Evolutionary conservation across 306 rosid species (phyloP).

Genomic region (Oxytropis ochrocephala): DNA sequence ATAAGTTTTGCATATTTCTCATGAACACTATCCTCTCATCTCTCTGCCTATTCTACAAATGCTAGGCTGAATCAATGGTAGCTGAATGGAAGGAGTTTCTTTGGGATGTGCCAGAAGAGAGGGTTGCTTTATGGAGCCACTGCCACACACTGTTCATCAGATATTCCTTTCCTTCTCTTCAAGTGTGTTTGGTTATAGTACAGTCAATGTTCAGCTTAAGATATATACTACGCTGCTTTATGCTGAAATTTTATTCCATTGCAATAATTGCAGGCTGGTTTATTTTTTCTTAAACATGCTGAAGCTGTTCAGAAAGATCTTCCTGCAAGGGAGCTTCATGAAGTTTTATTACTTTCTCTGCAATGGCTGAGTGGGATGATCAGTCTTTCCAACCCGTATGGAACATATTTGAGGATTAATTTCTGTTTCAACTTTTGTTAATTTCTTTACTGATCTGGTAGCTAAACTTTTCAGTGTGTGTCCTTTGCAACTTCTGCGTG

Average conservation of each 20-base stretch:
- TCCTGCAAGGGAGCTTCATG: slow-evolving; percentile 96
- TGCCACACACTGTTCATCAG: slow-evolving; percentile 87
- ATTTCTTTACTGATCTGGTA: slow-evolving; percentile 29
- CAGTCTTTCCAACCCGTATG: slow-evolving; percentile 75
- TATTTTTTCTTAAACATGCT: slow-evolving; percentile 92
- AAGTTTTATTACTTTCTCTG: slow-evolving; percentile 74
- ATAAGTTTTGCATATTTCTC: slow-evolving; percentile 10
- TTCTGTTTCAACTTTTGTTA: slow-evolving; percentile 6
- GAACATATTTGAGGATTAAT: slow-evolving; percentile 9
- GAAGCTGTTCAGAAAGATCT: slow-evolving; percentile 97
- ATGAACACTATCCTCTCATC: not conserved
- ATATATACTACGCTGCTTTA: slow-evolving; percentile 12
- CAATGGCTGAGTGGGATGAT: slow-evolving; percentile 99
- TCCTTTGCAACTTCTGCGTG: slow-evolving; percentile 87
- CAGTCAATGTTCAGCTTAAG: slow-evolving; percentile 16
- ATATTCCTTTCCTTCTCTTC: slow-evolving; percentile 88
- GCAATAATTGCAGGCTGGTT: slow-evolving; percentile 72
- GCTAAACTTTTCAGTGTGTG: slow-evolving; percentile 57
- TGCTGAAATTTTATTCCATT: slow-evolving; percentile 17
- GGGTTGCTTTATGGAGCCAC: slow-evolving; percentile 91
- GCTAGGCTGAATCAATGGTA: slow-evolving; percentile 96
- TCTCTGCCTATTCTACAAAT: slow-evolving; percentile 9
- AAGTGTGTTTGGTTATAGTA: slow-evolving; percentile 43
- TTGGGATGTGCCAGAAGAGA: slow-evolving; percentile 99
- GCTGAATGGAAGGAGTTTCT: slow-evolving; percentile 97